phyloP scores from a whole-genome alignment of 306 rosid species.

The Inga leiocalycina region DNA sequence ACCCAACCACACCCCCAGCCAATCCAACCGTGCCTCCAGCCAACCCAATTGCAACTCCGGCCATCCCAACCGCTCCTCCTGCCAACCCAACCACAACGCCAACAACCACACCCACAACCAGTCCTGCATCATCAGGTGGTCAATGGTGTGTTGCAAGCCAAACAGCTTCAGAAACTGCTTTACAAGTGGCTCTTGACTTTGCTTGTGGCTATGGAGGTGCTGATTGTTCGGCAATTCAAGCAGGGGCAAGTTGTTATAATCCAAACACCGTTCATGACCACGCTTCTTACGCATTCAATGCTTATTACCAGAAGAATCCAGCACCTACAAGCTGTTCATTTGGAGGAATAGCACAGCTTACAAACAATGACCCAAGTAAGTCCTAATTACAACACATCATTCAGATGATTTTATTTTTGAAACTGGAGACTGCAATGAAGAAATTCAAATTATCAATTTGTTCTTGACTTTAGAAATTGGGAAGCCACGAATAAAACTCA shows the following conservation, averaged over 20 bases:
- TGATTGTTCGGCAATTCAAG: slow-evolving; percentile 83
- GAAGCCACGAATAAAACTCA: not conserved
- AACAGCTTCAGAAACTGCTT: slow-evolving; percentile 71
- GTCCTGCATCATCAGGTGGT: slow-evolving; percentile 57
- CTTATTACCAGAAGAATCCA: slow-evolving; percentile 89
- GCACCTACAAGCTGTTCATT: slow-evolving; percentile 89
- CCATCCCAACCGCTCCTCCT: slow-evolving; percentile 22
- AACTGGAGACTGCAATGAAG: not conserved
- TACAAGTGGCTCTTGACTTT: slow-evolving; percentile 93
- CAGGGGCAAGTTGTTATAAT: slow-evolving; percentile 73
- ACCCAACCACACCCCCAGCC: slow-evolving; percentile 28
- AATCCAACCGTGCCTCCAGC: slow-evolving; percentile 38
- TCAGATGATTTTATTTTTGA: slow-evolving; percentile 2
- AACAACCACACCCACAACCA: slow-evolving; percentile 37
- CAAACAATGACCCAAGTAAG: slow-evolving; percentile 87
- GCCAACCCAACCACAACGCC: slow-evolving; percentile 39
- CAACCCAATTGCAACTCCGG: slow-evolving; percentile 48
- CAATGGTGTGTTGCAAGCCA: slow-evolving; percentile 88
- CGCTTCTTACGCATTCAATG: slow-evolving; percentile 95
- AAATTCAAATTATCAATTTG: not conserved
- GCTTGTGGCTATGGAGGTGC: slow-evolving; percentile 98
- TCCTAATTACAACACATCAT: not conserved
- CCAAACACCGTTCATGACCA: slow-evolving; percentile 79
- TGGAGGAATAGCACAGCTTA: slow-evolving; percentile 82
- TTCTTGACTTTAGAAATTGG: not conserved